Base-by-base conservation (phyloP, 2,329 filamentous ascomycete genomes). In the Penicillium corylophilum region DNA sequence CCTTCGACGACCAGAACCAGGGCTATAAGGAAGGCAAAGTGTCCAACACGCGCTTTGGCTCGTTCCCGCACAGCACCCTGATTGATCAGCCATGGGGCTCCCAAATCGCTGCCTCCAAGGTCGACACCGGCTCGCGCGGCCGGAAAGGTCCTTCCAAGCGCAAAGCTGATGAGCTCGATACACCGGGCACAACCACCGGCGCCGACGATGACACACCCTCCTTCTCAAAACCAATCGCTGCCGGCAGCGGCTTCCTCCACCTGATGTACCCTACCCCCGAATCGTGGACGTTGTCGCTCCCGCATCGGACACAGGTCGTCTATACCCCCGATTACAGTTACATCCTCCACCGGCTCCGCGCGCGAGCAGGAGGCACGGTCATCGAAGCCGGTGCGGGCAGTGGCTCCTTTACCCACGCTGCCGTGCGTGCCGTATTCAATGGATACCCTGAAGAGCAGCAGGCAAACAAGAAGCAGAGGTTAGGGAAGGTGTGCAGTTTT, bases 1-100 rank as follows among this genome's bases (percentile, higher is more conserved):
- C 82, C 26, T 79, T 80, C 20, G 79, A 82, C 33, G 84, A 83
- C 46, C 80, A 82, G 38, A 79, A 87, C 57, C 82, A 86, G 65
- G 88, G 88, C 53, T 91, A 91, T 64, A 82, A 82, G 26, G 87
- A 91, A 67, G 88, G 88, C 31, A 86, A 85, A 42, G 87, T 90
- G 2, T 84, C 92, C 48, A 97, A 96, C 74, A 99, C 93, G 1
- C 86, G 92, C 40, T 99, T 96, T 66, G 94, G 94, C 44, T 96
- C 92, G 0, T 93, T 91, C 54, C 89, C 89, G 0, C 89, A 93
- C 68, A 87, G 82, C 10, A 92, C 89, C 0, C 74, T 93, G 41
- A 81, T 96, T 49, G 79, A 84, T 5, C 78, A 91, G 48, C 88
- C 89, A 38, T 97, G 93, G 93, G 94, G 94, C 24, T 90, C 89